Conservation (phyloP, 2,329 filamentous ascomycete genomes). For the Allantophomopsis lycopodina region DNA sequence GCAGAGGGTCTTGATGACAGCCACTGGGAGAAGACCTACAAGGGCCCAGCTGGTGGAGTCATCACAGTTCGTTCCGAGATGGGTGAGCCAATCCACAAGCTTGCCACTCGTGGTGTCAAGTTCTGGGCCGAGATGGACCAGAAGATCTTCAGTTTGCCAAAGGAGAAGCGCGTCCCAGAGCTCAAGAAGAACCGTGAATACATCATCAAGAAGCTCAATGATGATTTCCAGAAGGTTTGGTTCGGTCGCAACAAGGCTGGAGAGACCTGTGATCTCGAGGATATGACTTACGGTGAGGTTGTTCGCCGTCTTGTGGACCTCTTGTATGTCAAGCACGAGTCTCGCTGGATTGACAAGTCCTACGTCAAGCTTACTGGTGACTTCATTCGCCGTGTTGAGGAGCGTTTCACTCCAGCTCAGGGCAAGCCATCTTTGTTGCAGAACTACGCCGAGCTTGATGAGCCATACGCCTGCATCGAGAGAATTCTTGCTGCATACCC, state of each 20-base stretch:
- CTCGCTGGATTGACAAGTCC: conserved; percentile 81
- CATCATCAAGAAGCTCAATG: conserved; percentile 92
- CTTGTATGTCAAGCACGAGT: conserved; percentile 83
- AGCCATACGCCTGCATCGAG: conserved; percentile 67
- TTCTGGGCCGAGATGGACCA: conserved; percentile 99
- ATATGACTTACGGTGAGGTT: conserved; percentile 91
- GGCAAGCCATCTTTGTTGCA: conserved; percentile 75
- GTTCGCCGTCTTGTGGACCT: conserved; percentile 78
- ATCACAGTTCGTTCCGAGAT: conserved; percentile 97
- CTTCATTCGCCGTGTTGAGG: conserved; percentile 93
- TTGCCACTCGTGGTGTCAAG: conserved; percentile 85
- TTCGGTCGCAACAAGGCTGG: conserved; percentile 77
- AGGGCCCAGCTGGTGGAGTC: conserved; percentile 79
- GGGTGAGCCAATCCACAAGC: conserved; percentile 98
- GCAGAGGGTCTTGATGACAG: conserved; percentile 69
- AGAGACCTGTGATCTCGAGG: conserved; percentile 74
- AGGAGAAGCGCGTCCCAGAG: conserved; percentile 80
- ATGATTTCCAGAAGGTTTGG: conserved; percentile 95
- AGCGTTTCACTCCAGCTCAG: conserved; percentile 69
- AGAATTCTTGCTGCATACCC: conserved; percentile 73
- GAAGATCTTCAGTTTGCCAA: conserved; percentile 93
- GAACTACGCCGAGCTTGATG: conserved; percentile 74
- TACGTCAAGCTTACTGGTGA: conserved; percentile 76
- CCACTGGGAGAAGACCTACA: conserved; percentile 89
- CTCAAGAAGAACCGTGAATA: conserved; percentile 79